Conservation (phyloP, 495 filamentous ascomycete species). For the Aspergillus leporis region DNA sequence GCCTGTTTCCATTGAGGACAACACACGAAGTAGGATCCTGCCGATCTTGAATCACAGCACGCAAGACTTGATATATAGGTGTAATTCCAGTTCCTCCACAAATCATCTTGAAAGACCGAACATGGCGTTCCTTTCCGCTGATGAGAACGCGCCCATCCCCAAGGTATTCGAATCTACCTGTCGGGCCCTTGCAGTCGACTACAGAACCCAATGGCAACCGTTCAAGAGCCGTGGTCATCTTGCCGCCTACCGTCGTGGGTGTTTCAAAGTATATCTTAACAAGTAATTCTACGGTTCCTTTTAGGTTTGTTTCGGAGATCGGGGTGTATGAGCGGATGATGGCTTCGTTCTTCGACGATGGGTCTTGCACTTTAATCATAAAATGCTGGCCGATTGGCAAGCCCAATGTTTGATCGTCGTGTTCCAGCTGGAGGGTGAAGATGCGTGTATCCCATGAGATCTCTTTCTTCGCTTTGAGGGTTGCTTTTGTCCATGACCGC, state of each 20-base stretch:
- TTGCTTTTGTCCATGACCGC: conserved; percentile 68
- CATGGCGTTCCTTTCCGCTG: conserved; percentile 54
- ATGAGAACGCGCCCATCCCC: conserved; percentile 66
- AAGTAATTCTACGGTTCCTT: conserved; percentile 70
- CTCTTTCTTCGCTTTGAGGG: conserved; percentile 61
- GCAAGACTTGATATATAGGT: conserved; percentile 85
- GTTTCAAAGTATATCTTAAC: conserved; percentile 84
- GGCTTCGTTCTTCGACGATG: conserved; percentile 54
- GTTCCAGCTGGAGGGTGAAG: conserved; percentile 79
- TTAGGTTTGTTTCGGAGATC: conserved; percentile 62
- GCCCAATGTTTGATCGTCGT: conserved; percentile 68
- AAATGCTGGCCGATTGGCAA: conserved; percentile 89
- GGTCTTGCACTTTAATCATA: conserved; percentile 78
- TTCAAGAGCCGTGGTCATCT: conserved; percentile 84
- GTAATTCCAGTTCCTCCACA: conserved; percentile 89
- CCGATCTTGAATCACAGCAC: conserved; percentile 67
- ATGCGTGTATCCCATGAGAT: conserved; percentile 82
- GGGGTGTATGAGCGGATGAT: conserved; percentile 92
- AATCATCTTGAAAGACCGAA: conserved; percentile 82
- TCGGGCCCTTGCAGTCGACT: conserved; percentile 89
- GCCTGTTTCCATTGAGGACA: conserved; percentile 78
- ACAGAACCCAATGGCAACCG: conserved; percentile 64
- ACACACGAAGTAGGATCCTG: conserved; percentile 63
- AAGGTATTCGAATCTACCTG: conserved; percentile 83
- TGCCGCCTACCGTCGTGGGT: conserved; percentile 61